These are phyloP conservation scores for Ustilago lituana DNA, from an alignment of 1,284 basidiomycete species.

Conservation along the genomic window DNA sequence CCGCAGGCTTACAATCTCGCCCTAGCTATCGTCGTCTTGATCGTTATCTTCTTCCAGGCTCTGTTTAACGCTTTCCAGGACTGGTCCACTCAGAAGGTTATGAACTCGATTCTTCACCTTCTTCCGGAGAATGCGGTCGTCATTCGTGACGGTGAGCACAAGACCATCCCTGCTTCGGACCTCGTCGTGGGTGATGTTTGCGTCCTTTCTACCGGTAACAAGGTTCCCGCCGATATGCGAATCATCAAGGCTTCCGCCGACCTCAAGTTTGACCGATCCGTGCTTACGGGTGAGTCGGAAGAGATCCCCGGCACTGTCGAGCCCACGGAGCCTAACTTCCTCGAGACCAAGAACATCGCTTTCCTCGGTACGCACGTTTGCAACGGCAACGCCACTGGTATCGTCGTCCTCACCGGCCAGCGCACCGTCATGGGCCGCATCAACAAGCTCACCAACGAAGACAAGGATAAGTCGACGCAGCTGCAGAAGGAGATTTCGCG, in stretches of 20 bases:
- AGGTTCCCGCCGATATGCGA: constrained; percentile 70
- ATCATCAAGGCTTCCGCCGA: constrained; percentile 70
- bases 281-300: constrained; percentile 75
- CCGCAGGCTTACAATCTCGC: constrained; percentile 72
- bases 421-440: constrained; percentile 71
- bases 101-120: constrained; percentile 71
- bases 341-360: constrained; percentile 73
- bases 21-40: constrained; percentile 67
- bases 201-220: constrained; percentile 68
- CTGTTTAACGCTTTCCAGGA: constrained; percentile 71
- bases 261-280: constrained; percentile 74
- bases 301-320: constrained; percentile 72
- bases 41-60: constrained; percentile 69
- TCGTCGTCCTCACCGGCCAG: constrained; percentile 73
- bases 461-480: constrained; percentile 71
- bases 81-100: constrained; percentile 45
- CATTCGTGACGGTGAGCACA: constrained; percentile 74
- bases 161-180: constrained; percentile 73
- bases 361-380: constrained; percentile 75
- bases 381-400: constrained; percentile 72
- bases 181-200: constrained; percentile 78
- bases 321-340: constrained; percentile 71
- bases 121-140: constrained; percentile 72
- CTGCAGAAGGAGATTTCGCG: constrained; percentile 70
- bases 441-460: constrained; percentile 47